phyloP scores from a whole-genome alignment of 148 eudicot genomes.

The Drosera capensis region DNA sequence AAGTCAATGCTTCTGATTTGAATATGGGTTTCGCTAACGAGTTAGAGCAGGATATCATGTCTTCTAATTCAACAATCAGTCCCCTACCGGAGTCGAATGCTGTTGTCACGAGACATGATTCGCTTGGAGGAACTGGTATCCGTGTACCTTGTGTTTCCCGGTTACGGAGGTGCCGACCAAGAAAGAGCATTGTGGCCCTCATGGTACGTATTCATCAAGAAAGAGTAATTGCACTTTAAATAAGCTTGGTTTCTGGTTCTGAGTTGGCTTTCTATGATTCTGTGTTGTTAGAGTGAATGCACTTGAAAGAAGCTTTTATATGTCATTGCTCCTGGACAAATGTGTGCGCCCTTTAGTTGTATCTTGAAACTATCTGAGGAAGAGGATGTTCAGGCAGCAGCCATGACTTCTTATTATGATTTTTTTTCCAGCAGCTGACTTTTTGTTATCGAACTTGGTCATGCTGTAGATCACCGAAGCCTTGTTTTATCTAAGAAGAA shows the following conservation, averaged over 20 bases:
- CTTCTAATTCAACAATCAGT: constrained; percentile 18
- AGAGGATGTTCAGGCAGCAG: no score
- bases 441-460: no score
- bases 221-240: background rate
- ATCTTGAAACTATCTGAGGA: no score
- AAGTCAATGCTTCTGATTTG: constrained; percentile 15
- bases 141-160: constrained; percentile 84
- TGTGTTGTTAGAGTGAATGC: background rate
- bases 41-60: constrained; percentile 17
- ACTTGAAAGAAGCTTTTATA: no score
- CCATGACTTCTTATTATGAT: no score
- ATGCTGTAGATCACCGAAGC: no score
- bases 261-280: background rate
- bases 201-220: constrained; percentile 50
- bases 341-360: no score
- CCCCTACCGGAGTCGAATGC: constrained; percentile 20
- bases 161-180: constrained; percentile 80
- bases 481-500: no score
- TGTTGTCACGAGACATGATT: constrained; percentile 58
- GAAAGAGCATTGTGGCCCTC: constrained; percentile 50
- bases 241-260: background rate
- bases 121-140: constrained; percentile 84
- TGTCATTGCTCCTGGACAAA: no score
- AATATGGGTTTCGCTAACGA: constrained; percentile 22
- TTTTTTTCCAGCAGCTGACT: no score